Percentiles rank a stretch among this genome's conserved stretches.
Conservation (phyloP, 2,329 filamentous ascomycete species). For the Epichloe coenophiala region DNA sequence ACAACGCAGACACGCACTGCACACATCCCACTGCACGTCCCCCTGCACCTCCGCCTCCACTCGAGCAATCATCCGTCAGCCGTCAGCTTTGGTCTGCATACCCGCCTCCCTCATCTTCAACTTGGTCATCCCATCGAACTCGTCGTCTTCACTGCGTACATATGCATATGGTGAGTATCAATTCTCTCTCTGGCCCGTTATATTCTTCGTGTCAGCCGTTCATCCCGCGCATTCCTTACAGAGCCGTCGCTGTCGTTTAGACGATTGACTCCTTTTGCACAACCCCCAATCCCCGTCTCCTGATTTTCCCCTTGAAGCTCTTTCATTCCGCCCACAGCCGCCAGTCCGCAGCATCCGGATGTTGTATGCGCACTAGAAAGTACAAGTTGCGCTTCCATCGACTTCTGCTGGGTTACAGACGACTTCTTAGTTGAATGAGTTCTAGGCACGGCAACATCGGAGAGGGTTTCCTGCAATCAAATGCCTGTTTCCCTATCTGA, state of each 20-base stretch:
- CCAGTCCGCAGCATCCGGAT: neutral
- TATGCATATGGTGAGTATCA: constrained; percentile 3
- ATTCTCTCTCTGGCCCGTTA: neutral
- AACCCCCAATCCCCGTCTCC: neutral
- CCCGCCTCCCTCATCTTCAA: neutral
- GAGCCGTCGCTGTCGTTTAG: neutral
- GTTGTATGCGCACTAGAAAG: neutral
- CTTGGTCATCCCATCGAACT: neutral
- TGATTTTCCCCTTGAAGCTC: neutral
- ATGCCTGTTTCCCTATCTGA: neutral
- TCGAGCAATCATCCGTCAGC: neutral
- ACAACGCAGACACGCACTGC: neutral
- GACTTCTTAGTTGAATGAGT: neutral
- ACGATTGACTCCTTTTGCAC: neutral
- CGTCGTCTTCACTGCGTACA: neutral
- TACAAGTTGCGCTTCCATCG: neutral
- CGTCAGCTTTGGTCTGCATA: neutral
- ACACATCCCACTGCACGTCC: neutral
- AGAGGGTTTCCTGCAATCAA: neutral
- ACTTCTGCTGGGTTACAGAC: neutral
- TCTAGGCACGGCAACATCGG: neutral
- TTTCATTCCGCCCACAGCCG: neutral
- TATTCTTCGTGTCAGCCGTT: neutral
- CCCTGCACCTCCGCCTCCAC: neutral
- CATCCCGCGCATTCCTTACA: neutral